These are phyloP conservation scores for Porphyrellus cyaneotinctus DNA, from an alignment of 768 basidiomycete species.

Conservation along the genomic window DNA sequence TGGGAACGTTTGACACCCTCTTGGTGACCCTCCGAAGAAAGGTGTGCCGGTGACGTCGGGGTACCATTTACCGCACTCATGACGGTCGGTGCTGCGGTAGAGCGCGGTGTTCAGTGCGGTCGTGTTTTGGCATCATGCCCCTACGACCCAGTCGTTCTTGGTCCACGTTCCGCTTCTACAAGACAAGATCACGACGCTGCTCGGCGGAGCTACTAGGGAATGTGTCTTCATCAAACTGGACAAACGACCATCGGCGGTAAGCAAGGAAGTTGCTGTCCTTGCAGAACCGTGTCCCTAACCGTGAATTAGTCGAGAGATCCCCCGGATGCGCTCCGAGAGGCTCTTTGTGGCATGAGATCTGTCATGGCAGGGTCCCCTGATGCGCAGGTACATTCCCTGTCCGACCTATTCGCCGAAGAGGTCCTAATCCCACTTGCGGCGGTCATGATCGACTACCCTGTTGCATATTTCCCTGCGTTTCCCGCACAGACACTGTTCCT, in stretches of 20 bases:
- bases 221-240: conserved; percentile 22
- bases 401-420: conserved; percentile 23
- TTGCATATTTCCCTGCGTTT: conserved; percentile 50
- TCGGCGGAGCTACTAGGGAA: neutral
- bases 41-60: conserved; percentile 28
- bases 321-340: conserved; percentile 12
- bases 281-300: neutral
- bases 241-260: conserved; percentile 18
- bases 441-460: conserved; percentile 57
- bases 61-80: neutral
- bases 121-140: conserved; percentile 43
- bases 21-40: conserved; percentile 37
- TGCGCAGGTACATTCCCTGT: conserved; percentile 28
- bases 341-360: conserved; percentile 7
- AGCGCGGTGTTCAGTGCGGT: conserved; percentile 38
- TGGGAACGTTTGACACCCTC: conserved; percentile 33
- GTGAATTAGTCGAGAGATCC: conserved; percentile 10
- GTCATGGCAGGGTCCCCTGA: conserved; percentile 7
- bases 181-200: conserved; percentile 6
- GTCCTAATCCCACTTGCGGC: conserved; percentile 52
- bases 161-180: conserved; percentile 36
- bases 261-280: conserved; percentile 2
- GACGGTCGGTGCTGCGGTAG: neutral
- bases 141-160: conserved; percentile 52
- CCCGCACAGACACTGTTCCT: conserved; percentile 38